phyloP scores from a whole-genome alignment of 768 basidiomycete species.

The Trametes villosa region DNA sequence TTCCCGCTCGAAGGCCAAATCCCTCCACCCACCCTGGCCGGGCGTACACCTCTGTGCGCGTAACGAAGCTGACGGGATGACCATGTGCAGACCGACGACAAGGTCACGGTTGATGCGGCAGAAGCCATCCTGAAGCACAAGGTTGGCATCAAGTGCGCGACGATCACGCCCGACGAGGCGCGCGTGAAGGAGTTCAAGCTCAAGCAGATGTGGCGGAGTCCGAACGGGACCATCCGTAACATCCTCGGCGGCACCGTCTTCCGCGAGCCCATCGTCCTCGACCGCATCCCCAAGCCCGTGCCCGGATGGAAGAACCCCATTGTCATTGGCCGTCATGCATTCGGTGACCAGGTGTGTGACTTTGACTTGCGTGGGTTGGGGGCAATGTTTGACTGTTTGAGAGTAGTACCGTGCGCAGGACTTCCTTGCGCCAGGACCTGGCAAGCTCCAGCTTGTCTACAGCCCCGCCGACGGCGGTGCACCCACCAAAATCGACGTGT shows the following conservation, averaged over 20 bases:
- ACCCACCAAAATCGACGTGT: constrained; percentile 76
- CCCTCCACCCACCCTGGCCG: too few relatives aligned
- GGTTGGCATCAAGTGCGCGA: constrained; percentile 99
- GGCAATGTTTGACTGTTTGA: too few relatives aligned
- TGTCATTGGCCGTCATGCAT: constrained; percentile 94
- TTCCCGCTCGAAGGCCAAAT: too few relatives aligned
- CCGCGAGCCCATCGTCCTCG: constrained; percentile 95
- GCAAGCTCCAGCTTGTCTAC: constrained; percentile 92
- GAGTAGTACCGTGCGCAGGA: constrained; percentile 96
- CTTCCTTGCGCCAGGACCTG: constrained; percentile 87
- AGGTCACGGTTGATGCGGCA: constrained; percentile 91
- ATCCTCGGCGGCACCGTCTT: constrained; percentile 98
- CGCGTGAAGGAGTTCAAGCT: constrained; percentile 96
- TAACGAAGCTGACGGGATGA: background rate
- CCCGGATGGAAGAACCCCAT: constrained; percentile 99
- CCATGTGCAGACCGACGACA: constrained; percentile 77
- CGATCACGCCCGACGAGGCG: constrained; percentile 97
- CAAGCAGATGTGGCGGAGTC: constrained; percentile 99
- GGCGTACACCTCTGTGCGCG: too few relatives aligned
- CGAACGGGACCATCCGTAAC: constrained; percentile 97
- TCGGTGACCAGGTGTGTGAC: constrained; percentile 97
- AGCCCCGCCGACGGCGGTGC: constrained; percentile 77
- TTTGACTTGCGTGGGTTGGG: too few relatives aligned
- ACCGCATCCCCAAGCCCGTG: constrained; percentile 88
- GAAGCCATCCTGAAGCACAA: constrained; percentile 93